Evolutionary conservation across 768 basidiomycete species (phyloP).

Genomic region (Floccularia luteovirens): DNA sequence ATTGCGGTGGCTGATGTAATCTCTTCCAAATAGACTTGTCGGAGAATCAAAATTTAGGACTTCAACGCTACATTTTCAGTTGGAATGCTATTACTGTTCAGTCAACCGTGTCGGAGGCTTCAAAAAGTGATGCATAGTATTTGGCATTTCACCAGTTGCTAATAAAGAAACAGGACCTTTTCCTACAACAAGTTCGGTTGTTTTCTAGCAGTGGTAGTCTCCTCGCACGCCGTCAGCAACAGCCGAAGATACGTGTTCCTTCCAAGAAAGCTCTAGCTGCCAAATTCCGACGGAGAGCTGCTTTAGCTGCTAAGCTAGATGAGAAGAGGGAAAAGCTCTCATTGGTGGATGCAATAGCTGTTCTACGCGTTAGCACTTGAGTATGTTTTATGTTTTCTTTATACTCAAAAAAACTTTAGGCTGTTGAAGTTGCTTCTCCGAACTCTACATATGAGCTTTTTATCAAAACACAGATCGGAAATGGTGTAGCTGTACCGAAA

Average conservation of each 20-base stretch:
- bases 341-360: slow-evolving; percentile 56
- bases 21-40: too few species aligned
- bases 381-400: neutral
- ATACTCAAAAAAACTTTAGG: slow-evolving; percentile 31
- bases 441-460: slow-evolving; percentile 73
- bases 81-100: too few species aligned
- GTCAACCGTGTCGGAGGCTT: too few species aligned
- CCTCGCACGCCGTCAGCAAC: slow-evolving; percentile 39
- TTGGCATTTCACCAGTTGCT: too few species aligned
- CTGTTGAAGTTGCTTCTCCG: slow-evolving; percentile 76
- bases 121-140: too few species aligned
- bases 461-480: slow-evolving; percentile 71
- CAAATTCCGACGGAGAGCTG: slow-evolving; percentile 51
- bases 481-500: slow-evolving; percentile 78
- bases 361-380: slow-evolving; percentile 52
- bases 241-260: slow-evolving; percentile 42
- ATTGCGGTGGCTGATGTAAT: too few species aligned
- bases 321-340: slow-evolving; percentile 63
- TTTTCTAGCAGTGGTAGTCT: slow-evolving; percentile 46
- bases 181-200: slow-evolving; percentile 25
- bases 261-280: slow-evolving; percentile 69
- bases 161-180: too few species aligned
- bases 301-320: slow-evolving; percentile 42
- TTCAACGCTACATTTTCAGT: too few species aligned
- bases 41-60: too few species aligned